A percentile compares a stretch with the other conserved stretches of the same genome.
Evolutionary conservation across 768 basidiomycete genomes (phyloP).

Genomic region (Boletus bicolor): DNA sequence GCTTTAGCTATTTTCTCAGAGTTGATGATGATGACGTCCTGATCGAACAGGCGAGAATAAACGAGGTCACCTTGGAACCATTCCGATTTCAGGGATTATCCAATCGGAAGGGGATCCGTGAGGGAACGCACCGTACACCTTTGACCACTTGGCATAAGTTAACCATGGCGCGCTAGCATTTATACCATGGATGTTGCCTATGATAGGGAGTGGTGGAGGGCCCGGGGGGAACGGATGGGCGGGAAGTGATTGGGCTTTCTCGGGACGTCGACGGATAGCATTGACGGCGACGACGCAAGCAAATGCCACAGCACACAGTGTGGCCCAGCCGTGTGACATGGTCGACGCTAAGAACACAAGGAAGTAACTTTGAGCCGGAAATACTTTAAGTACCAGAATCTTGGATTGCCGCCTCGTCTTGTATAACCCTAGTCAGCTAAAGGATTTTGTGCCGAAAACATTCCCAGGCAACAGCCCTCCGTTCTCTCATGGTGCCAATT

Average conservation of each 20-base stretch:
- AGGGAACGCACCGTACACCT: conserved; percentile 3
- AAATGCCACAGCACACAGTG: not conserved
- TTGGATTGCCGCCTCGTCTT: too few species aligned
- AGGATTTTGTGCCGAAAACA: not conserved
- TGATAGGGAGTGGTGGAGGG: conserved; percentile 11
- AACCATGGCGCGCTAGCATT: conserved; percentile 9
- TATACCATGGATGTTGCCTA: conserved; percentile 15
- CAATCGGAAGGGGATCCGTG: not conserved
- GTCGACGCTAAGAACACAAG: not conserved
- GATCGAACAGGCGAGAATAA: conserved; percentile 10
- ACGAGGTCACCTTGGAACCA: conserved; percentile 12
- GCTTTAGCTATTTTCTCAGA: conserved; percentile 11
- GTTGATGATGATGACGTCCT: conserved; percentile 13
- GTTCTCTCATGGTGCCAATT: not conserved
- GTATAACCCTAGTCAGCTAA: too few species aligned
- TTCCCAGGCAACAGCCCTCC: not conserved
- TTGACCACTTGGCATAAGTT: conserved; percentile 16
- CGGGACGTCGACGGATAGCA: not conserved
- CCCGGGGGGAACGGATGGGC: conserved; percentile 9
- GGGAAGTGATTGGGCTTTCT: not conserved
- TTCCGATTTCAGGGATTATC: not conserved
- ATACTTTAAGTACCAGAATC: too few species aligned
- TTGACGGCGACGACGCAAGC: not conserved
- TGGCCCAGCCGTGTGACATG: not conserved
- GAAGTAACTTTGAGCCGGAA: not conserved